A percentile compares a stretch with the other conserved stretches of the same genome.
Evolutionary conservation across 2,329 filamentous ascomycete species (phyloP).

Genomic region (Cryphonectria carpinicola): DNA sequence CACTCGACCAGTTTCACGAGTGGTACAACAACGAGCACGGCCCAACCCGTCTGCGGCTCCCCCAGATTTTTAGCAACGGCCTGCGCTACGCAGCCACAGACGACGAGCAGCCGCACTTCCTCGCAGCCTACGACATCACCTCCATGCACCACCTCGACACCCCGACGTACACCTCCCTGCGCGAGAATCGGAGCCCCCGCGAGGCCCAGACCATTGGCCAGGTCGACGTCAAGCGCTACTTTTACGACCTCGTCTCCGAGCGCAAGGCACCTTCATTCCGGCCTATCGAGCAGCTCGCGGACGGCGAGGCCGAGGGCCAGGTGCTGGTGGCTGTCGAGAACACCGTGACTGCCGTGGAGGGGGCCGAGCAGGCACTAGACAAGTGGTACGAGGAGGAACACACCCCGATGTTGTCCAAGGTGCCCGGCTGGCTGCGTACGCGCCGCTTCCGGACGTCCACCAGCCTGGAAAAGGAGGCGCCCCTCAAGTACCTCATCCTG

Average conservation of each 20-base stretch:
- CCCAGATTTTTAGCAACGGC: conserved; percentile 74
- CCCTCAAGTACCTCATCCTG: conserved; percentile 65
- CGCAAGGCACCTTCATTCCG: conserved; percentile 60
- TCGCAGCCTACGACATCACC: conserved; percentile 81
- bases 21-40: conserved; percentile 97
- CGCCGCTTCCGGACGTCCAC: conserved; percentile 69
- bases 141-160: conserved; percentile 73
- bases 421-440: conserved; percentile 79
- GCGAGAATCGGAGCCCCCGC: conserved; percentile 58
- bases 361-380: conserved; percentile 56
- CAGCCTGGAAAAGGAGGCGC: conserved; percentile 58
- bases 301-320: conserved; percentile 61
- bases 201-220: conserved; percentile 59
- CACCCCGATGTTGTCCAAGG: conserved; percentile 68
- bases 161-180: conserved; percentile 69
- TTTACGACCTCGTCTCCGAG: conserved; percentile 69
- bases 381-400: conserved; percentile 80
- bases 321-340: conserved; percentile 67
- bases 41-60: conserved; percentile 75
- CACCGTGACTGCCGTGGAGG: conserved; percentile 53
- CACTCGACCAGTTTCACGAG: conserved; percentile 77
- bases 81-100: conserved; percentile 77
- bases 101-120: conserved; percentile 65
- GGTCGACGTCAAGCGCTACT: conserved; percentile 68
- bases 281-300: conserved; percentile 62